These are phyloP conservation scores for Gamarada debralockiae DNA, from an alignment of 495 filamentous ascomycete genomes.

Conservation along the genomic window DNA sequence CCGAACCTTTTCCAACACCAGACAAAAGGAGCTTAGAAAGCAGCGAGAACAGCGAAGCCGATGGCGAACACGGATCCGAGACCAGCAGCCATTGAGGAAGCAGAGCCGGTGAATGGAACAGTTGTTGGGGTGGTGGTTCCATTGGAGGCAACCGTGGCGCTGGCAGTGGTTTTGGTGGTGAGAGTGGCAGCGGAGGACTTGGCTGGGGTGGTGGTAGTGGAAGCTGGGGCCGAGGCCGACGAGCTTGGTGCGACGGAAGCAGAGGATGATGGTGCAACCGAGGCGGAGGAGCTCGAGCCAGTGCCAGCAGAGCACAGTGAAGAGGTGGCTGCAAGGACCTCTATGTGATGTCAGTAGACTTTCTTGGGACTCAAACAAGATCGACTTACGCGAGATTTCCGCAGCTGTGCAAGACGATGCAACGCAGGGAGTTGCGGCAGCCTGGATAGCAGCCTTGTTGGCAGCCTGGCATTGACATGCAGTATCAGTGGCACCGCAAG, in stretches of 20 bases:
- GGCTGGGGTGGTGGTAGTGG: conserved; percentile 26
- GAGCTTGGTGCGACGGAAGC: conserved; percentile 28
- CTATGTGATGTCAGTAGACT: background rate
- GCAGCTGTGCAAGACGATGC: too few species aligned
- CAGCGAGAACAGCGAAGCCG: conserved; percentile 5
- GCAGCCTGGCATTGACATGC: conserved; percentile 36
- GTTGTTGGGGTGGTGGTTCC: conserved; percentile 17
- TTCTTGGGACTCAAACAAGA: background rate
- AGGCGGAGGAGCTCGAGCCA: background rate
- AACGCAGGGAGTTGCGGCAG: conserved; percentile 35
- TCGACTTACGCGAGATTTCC: too few species aligned
- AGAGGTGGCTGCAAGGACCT: background rate
- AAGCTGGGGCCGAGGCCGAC: conserved; percentile 23
- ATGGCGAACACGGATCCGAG: conserved; percentile 1
- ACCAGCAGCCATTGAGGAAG: conserved; percentile 14
- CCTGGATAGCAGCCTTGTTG: conserved; percentile 28
- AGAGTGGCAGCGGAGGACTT: conserved; percentile 36
- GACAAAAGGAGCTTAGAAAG: too few species aligned
- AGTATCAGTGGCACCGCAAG: too few species aligned
- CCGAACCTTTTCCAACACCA: too few species aligned
- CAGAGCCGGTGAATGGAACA: conserved; percentile 26
- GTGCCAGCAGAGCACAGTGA: too few species aligned
- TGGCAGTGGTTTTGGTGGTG: conserved; percentile 15
- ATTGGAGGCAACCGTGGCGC: conserved; percentile 13
- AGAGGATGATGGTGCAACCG: conserved; percentile 23